Evolutionary conservation across 2,329 filamentous ascomycete genomes (phyloP), one percentile per base, ranked within the genome.

Genomic region (Ceratocystiopsis minuta): DNA sequence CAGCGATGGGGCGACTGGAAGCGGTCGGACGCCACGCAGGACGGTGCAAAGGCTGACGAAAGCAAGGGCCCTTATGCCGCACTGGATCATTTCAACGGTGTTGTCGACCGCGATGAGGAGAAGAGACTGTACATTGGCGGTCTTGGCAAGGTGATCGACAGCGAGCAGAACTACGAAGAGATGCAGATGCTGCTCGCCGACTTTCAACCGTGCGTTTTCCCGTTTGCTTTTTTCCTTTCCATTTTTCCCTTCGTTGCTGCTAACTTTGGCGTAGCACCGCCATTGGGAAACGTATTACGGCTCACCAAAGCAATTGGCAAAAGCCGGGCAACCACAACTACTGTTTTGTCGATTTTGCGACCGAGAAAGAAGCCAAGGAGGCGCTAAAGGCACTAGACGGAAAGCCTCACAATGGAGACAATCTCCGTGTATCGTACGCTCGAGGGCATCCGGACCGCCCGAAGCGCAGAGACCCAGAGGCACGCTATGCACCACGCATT

Each of bases 321-420:
- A 60, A 62, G 35, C 59, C 63, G 0, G 24, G 24, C 24, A 28
- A 72, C 47, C 65, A 74, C 51, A 69, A 78, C 56, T 79, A 74
- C 55, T 72, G 72, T 50, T 80, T 79, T 45, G 70, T 80, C n/a
- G 74, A 80, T 50, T 67, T 80, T 43, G 60, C 59, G 38, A 70
- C 63, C 6, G 53, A 58, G 0, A 65, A 73, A 41, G 68, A 78
- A 46, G 72, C 71, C 2, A 11, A 3, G 3, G 12, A 38, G 24
- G 75, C 72, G 17, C 61, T 71, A 44, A 51, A 60, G 9, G 57
- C 57, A 2, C 45, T 72, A 13, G 51, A 63, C 41, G 60, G 60
- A 2, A 50, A n/a, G 31, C n/a, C 17, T 2, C 37, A 46, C 35
- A 28, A 28, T 10, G 24, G 24, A 10, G 24, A 28, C 24, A 6